Evolutionary conservation across 2,329 filamentous ascomycete genomes (phyloP).

Genomic region (Cercospora berteroae): DNA sequence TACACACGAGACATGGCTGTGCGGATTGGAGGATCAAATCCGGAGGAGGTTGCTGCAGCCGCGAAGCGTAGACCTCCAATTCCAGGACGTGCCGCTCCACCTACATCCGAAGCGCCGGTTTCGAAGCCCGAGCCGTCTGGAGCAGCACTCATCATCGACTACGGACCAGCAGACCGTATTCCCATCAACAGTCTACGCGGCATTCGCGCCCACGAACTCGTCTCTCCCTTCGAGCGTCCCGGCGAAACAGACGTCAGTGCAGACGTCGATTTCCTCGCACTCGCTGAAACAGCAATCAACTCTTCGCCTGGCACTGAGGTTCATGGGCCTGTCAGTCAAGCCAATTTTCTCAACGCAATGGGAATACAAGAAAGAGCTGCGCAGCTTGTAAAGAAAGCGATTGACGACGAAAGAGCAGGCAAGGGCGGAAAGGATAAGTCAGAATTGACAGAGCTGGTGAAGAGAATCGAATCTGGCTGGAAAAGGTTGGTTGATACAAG

Average conservation of each 20-base stretch:
- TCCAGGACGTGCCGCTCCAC: constrained; percentile 24
- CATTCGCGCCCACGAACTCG: constrained; percentile 71
- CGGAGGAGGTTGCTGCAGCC: constrained; percentile 20
- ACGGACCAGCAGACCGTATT: constrained; percentile 75
- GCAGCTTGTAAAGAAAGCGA: constrained; percentile 56
- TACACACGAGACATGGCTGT: constrained; percentile 78
- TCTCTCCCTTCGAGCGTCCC: constrained; percentile 75
- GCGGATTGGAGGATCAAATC: constrained; percentile 69
- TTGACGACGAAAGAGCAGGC: constrained; percentile 36
- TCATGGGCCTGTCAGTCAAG: constrained; percentile 87
- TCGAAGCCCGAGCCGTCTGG: constrained; percentile 67
- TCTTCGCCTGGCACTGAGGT: constrained; percentile 82
- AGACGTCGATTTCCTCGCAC: constrained; percentile 86
- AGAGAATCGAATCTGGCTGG: constrained; percentile 70
- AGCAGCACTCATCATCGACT: constrained; percentile 93
- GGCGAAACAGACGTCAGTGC: constrained; percentile 85
- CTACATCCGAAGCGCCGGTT: constrained; percentile 33
- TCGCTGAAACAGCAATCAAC: constrained; percentile 76
- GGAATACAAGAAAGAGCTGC: constrained; percentile 77
- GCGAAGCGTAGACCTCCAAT: constrained; percentile 25
- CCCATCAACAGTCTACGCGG: constrained; percentile 88
- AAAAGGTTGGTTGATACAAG: constrained; percentile 79
- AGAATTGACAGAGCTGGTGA: constrained; percentile 50
- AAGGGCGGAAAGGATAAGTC: constrained; percentile 40
- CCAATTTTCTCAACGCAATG: constrained; percentile 73